Conservation (phyloP, 129 eudicot genomes). For the Saussurea involucrata region DNA sequence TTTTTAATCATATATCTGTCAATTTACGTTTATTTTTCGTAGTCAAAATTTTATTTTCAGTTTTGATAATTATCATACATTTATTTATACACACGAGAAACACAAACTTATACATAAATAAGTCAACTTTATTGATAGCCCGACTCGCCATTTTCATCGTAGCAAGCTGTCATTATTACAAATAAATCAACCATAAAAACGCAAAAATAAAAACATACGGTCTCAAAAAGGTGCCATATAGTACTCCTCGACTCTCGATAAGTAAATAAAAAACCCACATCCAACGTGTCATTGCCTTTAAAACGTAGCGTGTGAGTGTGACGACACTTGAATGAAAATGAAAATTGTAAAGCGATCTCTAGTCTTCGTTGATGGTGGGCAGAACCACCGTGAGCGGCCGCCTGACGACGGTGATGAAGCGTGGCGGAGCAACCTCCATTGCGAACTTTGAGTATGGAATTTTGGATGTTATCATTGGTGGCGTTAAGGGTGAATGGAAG, state of each 20-base stretch:
- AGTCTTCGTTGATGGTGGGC: conserved; percentile 69
- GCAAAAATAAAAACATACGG: background rate
- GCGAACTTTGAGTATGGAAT: conserved; percentile 35
- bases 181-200: background rate
- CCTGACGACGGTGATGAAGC: conserved; percentile 37
- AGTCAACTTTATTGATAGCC: background rate
- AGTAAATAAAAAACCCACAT: background rate
- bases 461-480: conserved; percentile 38
- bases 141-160: background rate
- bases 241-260: background rate
- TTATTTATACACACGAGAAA: too few relatives aligned
- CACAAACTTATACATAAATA: background rate
- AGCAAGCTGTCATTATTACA: background rate
- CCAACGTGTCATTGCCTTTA: background rate
- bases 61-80: background rate
- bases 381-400: conserved; percentile 39
- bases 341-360: conserved; percentile 12
- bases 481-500: background rate
- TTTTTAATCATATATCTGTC: background rate
- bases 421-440: conserved; percentile 73
- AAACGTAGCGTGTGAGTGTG: background rate
- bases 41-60: background rate
- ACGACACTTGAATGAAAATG: background rate
- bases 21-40: too few relatives aligned
- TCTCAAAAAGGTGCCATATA: background rate